These are phyloP conservation scores for Kondoa subrosea DNA, from an alignment of 768 basidiomycete species.

Conservation along the genomic window DNA sequence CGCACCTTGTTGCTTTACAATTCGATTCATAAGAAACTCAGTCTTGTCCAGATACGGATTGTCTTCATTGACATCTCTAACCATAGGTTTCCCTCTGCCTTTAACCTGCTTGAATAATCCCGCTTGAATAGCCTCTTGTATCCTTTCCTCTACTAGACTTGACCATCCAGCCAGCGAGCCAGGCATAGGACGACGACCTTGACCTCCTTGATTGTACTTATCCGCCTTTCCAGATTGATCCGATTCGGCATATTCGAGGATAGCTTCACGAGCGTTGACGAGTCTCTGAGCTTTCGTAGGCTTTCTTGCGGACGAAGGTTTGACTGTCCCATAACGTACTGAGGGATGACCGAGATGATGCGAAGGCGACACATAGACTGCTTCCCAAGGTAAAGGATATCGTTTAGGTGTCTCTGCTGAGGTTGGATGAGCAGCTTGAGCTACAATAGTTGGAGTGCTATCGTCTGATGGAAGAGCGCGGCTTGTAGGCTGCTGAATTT, in stretches of 20 bases:
- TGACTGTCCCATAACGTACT: constrained; percentile 7
- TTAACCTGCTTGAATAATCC: constrained; percentile 18
- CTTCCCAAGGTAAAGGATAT: constrained; percentile 18
- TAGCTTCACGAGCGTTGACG: constrained; percentile 13
- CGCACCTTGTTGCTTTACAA: constrained; percentile 17
- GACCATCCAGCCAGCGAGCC: constrained; percentile 9
- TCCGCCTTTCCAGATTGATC: not conserved
- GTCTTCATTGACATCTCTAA: constrained; percentile 7
- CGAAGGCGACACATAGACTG: constrained; percentile 10
- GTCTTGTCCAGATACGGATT: constrained; percentile 16
- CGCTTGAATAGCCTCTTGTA: constrained; percentile 17
- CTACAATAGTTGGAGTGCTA: not conserved
- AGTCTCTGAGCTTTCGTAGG: constrained; percentile 12
- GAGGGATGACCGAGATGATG: constrained; percentile 12
- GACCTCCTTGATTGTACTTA: not conserved
- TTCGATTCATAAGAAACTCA: constrained; percentile 19
- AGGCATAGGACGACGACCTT: constrained; percentile 12
- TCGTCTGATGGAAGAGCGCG: constrained; percentile 1
- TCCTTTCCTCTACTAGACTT: constrained; percentile 17
- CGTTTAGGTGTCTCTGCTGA: constrained; percentile 8
- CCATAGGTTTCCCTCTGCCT: constrained; percentile 18
- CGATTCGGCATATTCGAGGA: constrained; percentile 12
- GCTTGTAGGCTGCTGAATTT: constrained; percentile 17
- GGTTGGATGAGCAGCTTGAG: constrained; percentile 8
- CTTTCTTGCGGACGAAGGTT: not conserved